Percentiles rank a stretch among this genome's conserved stretches.
These are phyloP conservation scores for Berberis vulgaris DNA, from an alignment of 164 flowering plant genomes.

Conservation along the genomic window DNA sequence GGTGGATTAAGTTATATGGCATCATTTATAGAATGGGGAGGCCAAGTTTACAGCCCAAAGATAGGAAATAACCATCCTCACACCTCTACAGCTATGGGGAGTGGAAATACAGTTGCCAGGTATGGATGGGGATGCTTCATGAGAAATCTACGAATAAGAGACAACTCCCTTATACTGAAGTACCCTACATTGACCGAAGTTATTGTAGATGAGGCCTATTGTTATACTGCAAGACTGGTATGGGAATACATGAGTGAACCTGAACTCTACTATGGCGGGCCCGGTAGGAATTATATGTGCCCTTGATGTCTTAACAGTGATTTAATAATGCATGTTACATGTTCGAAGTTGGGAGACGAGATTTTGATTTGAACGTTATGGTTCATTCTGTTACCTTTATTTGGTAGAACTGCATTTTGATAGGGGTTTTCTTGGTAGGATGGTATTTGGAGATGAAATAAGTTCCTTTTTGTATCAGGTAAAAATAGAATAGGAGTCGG, in stretches of 20 bases:
- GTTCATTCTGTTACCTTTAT: no score
- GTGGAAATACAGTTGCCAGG: background rate
- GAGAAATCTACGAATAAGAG: background rate
- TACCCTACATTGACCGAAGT: background rate
- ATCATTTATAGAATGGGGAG: background rate
- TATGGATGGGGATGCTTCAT: background rate
- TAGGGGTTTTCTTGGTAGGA: no score
- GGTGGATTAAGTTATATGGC: background rate
- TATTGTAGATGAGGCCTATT: background rate
- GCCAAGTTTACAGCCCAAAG: background rate
- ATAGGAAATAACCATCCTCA: background rate
- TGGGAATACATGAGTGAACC: background rate
- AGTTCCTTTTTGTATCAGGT: no score
- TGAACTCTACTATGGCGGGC: background rate
- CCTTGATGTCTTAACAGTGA: background rate
- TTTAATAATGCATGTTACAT: no score
- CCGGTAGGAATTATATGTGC: background rate
- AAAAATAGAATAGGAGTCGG: no score
- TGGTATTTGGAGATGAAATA: no score
- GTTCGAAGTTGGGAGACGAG: no score
- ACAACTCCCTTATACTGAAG: background rate
- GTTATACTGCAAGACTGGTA: background rate
- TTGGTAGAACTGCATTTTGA: no score
- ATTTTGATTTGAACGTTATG: no score
- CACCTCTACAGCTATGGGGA: background rate